Evolutionary conservation across 257 asterid species (phyloP).

Genomic region (Nicotiana noctiflora): DNA sequence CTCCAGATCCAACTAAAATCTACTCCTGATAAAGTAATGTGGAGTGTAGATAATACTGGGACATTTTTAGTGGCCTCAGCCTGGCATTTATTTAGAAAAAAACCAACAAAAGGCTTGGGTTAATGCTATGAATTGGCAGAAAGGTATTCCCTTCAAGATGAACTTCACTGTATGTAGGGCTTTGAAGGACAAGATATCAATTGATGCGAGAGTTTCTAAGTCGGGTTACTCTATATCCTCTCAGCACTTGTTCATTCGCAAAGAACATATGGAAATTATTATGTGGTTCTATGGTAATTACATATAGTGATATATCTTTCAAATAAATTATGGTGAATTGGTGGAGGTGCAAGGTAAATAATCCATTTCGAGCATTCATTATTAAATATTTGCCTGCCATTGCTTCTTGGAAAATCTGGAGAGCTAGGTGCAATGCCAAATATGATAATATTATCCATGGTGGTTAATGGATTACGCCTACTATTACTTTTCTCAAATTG

Average conservation of each 20-base stretch:
- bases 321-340: neutral
- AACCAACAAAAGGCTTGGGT: neutral
- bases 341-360: neutral
- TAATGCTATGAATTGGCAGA: neutral
- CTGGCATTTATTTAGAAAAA: neutral
- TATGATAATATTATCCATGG: neutral
- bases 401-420: neutral
- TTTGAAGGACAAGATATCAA: neutral
- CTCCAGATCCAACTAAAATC: neutral
- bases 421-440: neutral
- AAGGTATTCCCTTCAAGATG: neutral
- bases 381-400: neutral
- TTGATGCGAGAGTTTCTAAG: neutral
- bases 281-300: neutral
- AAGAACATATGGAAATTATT: neutral
- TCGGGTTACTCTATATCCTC: neutral
- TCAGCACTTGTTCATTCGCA: too few species aligned
- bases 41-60: neutral
- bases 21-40: neutral
- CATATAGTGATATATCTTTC: accelerated
- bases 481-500: neutral
- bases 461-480: neutral
- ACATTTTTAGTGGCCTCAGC: neutral
- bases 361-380: neutral
- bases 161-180: neutral